These are phyloP conservation scores for Phycomyces blakesleeanus DNA, from an alignment of 192 early-diverging fungal species.

Conservation along the genomic window DNA sequence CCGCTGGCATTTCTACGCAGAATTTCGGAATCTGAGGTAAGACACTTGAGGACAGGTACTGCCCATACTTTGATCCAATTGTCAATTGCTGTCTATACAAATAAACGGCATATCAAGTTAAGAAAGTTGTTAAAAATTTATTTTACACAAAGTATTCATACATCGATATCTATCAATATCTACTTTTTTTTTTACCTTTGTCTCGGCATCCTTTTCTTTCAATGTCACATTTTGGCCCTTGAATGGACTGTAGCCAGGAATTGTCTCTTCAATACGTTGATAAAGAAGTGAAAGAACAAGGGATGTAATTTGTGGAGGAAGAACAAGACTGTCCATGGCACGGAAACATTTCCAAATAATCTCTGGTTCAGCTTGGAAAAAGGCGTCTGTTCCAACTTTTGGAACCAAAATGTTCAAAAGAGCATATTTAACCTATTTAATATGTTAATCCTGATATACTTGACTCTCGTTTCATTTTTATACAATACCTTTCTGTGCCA, in stretches of 20 bases:
- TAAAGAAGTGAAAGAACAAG: constrained; percentile 45
- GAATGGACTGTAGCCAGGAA: constrained; percentile 13
- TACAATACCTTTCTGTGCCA: constrained; percentile 64
- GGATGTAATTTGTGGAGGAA: constrained; percentile 45
- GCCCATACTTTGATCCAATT: constrained; percentile 56
- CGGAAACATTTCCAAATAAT: constrained; percentile 58
- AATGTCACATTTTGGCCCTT: constrained; percentile 17
- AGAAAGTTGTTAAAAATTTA: neutral
- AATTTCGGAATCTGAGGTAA: constrained; percentile 47
- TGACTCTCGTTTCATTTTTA: constrained; percentile 3
- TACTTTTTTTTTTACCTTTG: no score
- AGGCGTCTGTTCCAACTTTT: constrained; percentile 46
- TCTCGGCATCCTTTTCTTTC: neutral
- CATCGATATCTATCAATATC: constrained; percentile 4
- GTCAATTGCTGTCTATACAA: constrained; percentile 23
- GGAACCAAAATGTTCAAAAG: constrained; percentile 62
- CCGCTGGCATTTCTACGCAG: constrained; percentile 56
- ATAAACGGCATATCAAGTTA: neutral
- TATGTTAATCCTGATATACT: neutral
- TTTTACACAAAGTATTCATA: neutral
- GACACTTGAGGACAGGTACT: constrained; percentile 46
- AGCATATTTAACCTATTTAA: constrained; percentile 60
- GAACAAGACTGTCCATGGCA: constrained; percentile 52
- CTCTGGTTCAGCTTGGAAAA: constrained; percentile 58
- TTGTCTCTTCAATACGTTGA: constrained; percentile 25